Evolutionary conservation across 306 rosid genomes (phyloP).

Genomic region (Biancaea sappan): DNA sequence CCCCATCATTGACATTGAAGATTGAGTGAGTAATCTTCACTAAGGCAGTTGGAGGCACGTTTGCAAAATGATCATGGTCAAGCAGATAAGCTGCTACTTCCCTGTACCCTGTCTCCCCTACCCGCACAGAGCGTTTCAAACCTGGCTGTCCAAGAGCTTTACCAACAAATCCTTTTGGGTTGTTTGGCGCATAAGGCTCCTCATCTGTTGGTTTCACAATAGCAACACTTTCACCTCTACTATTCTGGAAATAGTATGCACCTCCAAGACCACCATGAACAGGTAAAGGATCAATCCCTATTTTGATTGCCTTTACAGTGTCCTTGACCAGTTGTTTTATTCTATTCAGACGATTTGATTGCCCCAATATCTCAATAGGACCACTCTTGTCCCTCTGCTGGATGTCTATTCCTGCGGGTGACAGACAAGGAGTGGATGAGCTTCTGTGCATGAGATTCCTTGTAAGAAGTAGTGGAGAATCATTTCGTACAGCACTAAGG

Average conservation of each 20-base stretch:
- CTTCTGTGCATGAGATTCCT: constrained; percentile 83
- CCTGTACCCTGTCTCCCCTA: constrained; percentile 96
- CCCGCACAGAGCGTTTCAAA: constrained; percentile 87
- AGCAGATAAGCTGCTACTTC: constrained; percentile 96
- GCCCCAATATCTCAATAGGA: constrained; percentile 86
- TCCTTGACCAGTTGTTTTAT: constrained; percentile 61
- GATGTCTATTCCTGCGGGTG: constrained; percentile 82
- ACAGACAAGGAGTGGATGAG: constrained; percentile 96
- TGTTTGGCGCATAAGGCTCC: constrained; percentile 98
- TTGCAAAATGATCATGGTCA: constrained; percentile 82
- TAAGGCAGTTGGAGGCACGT: constrained; percentile 92
- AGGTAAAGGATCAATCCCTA: constrained; percentile 84
- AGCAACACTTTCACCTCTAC: constrained; percentile 75
- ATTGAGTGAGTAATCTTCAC: constrained; percentile 96
- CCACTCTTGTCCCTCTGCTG: constrained; percentile 92
- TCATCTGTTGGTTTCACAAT: constrained; percentile 98
- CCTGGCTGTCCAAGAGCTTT: constrained; percentile 97
- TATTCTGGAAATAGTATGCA: constrained; percentile 84
- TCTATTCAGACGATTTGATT: constrained; percentile 50
- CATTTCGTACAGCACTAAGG: constrained; percentile 79
- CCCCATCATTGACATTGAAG: constrained; percentile 92
- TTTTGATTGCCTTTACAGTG: constrained; percentile 71
- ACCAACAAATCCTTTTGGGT: constrained; percentile 95
- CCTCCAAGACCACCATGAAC: constrained; percentile 94
- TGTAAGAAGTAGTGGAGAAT: constrained; percentile 85